Evolutionary conservation across 1,284 basidiomycete species (phyloP).

Genomic region (Fomitopsis betulina): DNA sequence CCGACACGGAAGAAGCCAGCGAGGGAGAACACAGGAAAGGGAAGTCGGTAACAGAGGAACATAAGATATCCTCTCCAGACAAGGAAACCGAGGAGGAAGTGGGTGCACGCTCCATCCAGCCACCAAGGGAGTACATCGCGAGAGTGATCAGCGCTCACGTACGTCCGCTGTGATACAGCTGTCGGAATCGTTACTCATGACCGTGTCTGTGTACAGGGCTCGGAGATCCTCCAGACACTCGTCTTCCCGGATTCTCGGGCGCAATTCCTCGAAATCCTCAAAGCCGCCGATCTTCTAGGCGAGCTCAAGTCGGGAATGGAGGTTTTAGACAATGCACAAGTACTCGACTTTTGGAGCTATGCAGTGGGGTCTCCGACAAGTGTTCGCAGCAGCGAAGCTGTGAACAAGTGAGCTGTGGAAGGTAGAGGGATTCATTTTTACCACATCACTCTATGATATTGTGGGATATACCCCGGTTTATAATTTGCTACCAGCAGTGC

Average conservation of each 20-base stretch:
- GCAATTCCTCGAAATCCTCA: conserved; percentile 50
- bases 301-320: conserved; percentile 34
- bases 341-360: conserved; percentile 32
- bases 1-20: conserved; percentile 16
- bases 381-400: background rate
- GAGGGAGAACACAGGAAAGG: background rate
- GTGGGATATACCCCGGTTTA: too few species aligned
- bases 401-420: background rate
- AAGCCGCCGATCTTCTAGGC: conserved; percentile 37
- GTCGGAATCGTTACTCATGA: background rate
- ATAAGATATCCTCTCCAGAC: conserved; percentile 2
- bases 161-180: conserved; percentile 25
- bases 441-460: too few species aligned
- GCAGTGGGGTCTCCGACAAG: conserved; percentile 5
- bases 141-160: conserved; percentile 56
- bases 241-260: conserved; percentile 70
- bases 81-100: background rate
- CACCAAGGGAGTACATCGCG: conserved; percentile 40
- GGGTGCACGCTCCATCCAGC: conserved; percentile 15
- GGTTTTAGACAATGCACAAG: conserved; percentile 14
- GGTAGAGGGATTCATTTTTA: background rate
- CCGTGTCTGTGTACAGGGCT: conserved; percentile 35
- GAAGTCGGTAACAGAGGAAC: background rate
- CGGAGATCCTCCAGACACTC: conserved; percentile 51
- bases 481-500: too few species aligned